Conservation (phyloP, 345 rosid species). For the Hypericum perforatum region DNA sequence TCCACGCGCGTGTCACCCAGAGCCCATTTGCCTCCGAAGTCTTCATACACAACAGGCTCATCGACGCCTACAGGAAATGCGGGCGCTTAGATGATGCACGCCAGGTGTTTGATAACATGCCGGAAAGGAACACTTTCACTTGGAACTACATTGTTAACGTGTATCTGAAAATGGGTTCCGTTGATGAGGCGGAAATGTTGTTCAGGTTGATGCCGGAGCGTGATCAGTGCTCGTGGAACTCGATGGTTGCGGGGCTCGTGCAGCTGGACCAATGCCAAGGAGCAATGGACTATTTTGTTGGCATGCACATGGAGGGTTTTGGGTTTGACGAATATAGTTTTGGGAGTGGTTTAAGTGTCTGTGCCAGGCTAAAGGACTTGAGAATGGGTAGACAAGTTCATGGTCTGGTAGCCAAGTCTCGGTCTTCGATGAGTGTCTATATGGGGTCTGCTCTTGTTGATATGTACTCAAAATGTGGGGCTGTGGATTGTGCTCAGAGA, state of each 20-base stretch:
- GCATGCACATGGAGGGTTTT: conserved; percentile 51
- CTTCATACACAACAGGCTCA: conserved; percentile 60
- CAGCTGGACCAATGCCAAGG: conserved; percentile 50
- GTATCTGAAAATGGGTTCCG: conserved; percentile 34
- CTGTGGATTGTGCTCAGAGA: conserved; percentile 37
- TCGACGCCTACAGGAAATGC: conserved; percentile 53
- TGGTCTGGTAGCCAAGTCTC: conserved; percentile 46
- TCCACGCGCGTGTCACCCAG: conserved; percentile 56
- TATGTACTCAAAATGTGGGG: conserved; percentile 72
- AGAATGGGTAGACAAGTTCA: conserved; percentile 59
- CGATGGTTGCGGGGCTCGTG: conserved; percentile 62
- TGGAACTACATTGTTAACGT: conserved; percentile 56
- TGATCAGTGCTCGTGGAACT: conserved; percentile 82
- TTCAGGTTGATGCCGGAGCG: conserved; percentile 46
- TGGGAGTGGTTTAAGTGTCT: conserved; percentile 65
- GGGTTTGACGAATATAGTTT: conserved; percentile 48
- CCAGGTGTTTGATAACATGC: conserved; percentile 65
- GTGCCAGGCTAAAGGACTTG: conserved; percentile 40
- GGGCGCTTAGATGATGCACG: conserved; percentile 41
- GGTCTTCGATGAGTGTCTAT: conserved; percentile 36
- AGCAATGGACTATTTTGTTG: conserved; percentile 42
- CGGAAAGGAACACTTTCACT: conserved; percentile 43
- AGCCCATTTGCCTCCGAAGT: conserved; percentile 35
- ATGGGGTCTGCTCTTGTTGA: conserved; percentile 80
- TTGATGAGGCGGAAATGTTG: conserved; percentile 44